These are phyloP conservation scores for Tephrocybe rancida DNA, from an alignment of 768 basidiomycete species.

Conservation along the genomic window DNA sequence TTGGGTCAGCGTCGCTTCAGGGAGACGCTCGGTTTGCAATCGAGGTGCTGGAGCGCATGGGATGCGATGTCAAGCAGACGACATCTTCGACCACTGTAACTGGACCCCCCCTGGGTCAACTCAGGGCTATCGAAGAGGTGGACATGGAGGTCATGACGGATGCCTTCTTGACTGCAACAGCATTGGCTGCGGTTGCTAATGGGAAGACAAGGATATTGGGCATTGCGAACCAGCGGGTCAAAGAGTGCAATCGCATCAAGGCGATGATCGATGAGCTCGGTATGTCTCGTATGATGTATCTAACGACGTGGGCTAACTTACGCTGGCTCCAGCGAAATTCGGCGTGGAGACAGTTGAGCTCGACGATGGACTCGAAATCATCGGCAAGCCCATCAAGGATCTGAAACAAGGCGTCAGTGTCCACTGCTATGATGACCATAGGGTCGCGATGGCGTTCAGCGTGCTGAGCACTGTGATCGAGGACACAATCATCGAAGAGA, in stretches of 20 bases:
- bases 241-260: constrained; percentile 95
- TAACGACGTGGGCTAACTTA: constrained; percentile 5
- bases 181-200: constrained; percentile 80
- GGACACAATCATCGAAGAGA: constrained; percentile 89
- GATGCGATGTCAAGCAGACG: constrained; percentile 89
- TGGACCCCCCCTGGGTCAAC: constrained; percentile 80
- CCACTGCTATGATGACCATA: constrained; percentile 98
- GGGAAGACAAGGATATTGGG: constrained; percentile 85
- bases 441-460: constrained; percentile 98
- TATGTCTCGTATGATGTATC: constrained; percentile 33
- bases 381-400: constrained; percentile 68
- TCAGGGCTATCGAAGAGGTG: constrained; percentile 83
- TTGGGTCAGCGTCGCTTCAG: constrained; percentile 88
- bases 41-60: constrained; percentile 93
- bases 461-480: constrained; percentile 77
- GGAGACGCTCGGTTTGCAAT: constrained; percentile 98
- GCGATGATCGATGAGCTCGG: constrained; percentile 97
- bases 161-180: constrained; percentile 95
- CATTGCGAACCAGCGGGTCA: constrained; percentile 97
- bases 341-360: constrained; percentile 91
- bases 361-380: constrained; percentile 89
- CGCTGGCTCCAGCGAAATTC: constrained; percentile 72
- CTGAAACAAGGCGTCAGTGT: constrained; percentile 77
- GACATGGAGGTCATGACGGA: constrained; percentile 99
- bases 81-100: constrained; percentile 87